phyloP scores from a whole-genome alignment of 768 basidiomycete species.

The Scleroderma bovista region DNA sequence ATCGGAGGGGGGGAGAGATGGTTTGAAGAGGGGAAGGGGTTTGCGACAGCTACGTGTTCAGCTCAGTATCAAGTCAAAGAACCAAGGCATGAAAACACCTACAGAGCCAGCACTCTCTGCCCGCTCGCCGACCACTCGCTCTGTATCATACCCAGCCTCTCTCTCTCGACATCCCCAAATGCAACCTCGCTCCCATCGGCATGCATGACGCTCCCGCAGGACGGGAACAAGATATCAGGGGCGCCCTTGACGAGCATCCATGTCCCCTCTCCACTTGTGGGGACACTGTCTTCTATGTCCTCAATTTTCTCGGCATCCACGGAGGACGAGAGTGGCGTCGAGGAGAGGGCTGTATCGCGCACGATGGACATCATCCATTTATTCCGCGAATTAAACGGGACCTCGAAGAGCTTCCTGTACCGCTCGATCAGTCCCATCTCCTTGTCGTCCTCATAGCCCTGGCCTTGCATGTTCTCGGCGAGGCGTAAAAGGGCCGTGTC shows the following conservation, averaged over 20 bases:
- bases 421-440: conserved; percentile 10
- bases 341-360: conserved; percentile 7
- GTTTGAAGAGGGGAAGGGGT: conserved; percentile 19
- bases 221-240: conserved; percentile 46
- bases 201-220: conserved; percentile 31
- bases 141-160: too few species aligned
- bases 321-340: background rate
- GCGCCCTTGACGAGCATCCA: conserved; percentile 54
- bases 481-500: conserved; percentile 52
- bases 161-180: too few species aligned
- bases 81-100: background rate
- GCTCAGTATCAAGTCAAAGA: background rate
- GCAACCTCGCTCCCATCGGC: conserved; percentile 30
- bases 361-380: conserved; percentile 54
- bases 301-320: background rate
- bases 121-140: conserved; percentile 43
- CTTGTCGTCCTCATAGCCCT: background rate
- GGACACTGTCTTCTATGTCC: background rate
- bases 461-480: conserved; percentile 20
- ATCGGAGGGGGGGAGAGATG: conserved; percentile 22
- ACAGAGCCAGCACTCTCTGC: conserved; percentile 49
- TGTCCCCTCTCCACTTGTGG: background rate
- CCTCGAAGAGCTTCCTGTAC: conserved; percentile 28
- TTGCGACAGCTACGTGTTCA: conserved; percentile 26
- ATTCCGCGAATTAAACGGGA: conserved; percentile 46